A percentile compares a stretch with the other conserved stretches of the same genome.
Conservation (phyloP, 2,329 filamentous ascomycete species). For the Lecanoromycetidae sp. region DNA sequence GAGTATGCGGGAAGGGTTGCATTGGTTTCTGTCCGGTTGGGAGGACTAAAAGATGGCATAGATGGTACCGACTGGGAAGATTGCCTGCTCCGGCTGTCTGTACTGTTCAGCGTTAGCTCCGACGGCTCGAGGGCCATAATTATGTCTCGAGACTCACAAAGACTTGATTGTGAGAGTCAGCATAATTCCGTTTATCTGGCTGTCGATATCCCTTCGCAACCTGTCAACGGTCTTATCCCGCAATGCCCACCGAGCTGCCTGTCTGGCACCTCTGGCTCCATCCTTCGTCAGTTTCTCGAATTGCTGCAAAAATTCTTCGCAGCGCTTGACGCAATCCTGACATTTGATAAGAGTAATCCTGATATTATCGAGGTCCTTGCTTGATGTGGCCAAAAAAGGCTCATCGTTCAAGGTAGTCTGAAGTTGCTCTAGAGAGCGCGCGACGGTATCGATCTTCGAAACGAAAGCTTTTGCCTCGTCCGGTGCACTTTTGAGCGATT, state of each 20-base stretch:
- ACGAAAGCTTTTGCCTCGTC: constrained; percentile 11
- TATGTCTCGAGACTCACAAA: not conserved
- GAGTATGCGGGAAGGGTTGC: constrained; percentile 5
- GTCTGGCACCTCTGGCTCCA: constrained; percentile 2
- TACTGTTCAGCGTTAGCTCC: constrained; percentile 4
- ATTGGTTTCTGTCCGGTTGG: constrained; percentile 4
- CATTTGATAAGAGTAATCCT: not conserved
- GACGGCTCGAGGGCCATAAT: not conserved
- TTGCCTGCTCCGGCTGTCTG: constrained; percentile 3
- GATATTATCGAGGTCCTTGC: constrained; percentile 3
- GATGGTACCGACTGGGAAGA: not conserved
- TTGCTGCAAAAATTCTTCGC: constrained; percentile 8
- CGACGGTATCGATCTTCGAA: constrained; percentile 8
- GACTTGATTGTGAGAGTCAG: constrained; percentile 2
- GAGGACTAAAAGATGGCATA: not conserved
- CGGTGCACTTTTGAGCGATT: constrained; percentile 9
- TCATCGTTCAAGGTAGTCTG: constrained; percentile 1
- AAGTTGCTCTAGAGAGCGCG: not conserved
- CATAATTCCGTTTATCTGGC: not conserved
- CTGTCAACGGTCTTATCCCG: constrained; percentile 2
- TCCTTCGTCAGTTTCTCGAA: constrained; percentile 7
- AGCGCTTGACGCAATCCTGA: constrained; percentile 9
- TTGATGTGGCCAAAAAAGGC: not conserved
- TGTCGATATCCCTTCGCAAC: constrained; percentile 6
- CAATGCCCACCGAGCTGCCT: constrained; percentile 2